Base-by-base conservation (phyloP, 116 monocot species). In the Papilionanthe hybrid region DNA sequence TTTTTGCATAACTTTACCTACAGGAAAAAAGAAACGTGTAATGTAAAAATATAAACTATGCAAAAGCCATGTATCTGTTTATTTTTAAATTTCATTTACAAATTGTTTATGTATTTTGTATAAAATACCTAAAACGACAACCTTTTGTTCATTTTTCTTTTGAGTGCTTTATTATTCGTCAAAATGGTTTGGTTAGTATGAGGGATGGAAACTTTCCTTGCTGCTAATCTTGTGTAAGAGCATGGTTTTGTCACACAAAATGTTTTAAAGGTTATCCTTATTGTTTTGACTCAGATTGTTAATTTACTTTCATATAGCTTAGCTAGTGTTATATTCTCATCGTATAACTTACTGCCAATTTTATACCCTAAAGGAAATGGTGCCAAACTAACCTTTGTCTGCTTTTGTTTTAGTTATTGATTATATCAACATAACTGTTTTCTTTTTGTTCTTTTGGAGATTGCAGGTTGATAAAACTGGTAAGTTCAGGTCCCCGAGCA, bases 401-500 rank as follows among this genome's bases (percentile, higher is more conserved):
- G 37, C 69, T 69, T 63, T 17, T 37, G 5, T 69, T 32, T 29
- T 69, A 69, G 37, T 69, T 69, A 69, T 29, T 69, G 32, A 37
- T 69, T 69, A 15, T 69, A 37, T 69, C 17, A 15, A 9, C 27
- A 69, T 69, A 37, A 18, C 25, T 27, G 27, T 71, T 71, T 18
- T 18, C 71, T 9, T 73, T 75, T 75, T 75, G 23, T 47, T 75
- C 23, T 0, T 20, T 75, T 20, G 23, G 75, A 75, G 49, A 27
- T 25, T 48, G 25, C 75, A 75, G 75, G 12, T 25, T 75, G 49
- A 48, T 75, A 42, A 19, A 75, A 28, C 75, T 75, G 15, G 50
- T 75, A 22, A 25, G 4, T 27, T 17, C 1, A 49, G 27, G 20
- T 13, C 27, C 50, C 28, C 28, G 47, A 75, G 75, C 75, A 75